Conservation (phyloP, 495 filamentous ascomycete genomes). For the Podospora appendiculata region DNA sequence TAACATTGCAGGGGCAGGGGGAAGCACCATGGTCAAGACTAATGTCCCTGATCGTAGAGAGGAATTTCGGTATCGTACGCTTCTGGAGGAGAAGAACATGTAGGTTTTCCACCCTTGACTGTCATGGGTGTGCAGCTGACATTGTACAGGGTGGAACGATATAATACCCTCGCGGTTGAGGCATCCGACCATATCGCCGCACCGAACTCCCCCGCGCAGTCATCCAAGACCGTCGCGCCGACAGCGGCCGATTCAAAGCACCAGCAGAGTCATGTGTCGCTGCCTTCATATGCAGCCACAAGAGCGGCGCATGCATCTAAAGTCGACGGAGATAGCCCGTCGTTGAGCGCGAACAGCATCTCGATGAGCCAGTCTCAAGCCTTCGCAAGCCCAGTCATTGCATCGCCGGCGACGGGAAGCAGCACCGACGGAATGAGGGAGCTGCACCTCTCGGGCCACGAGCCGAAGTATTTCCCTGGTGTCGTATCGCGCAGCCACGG, state of each 20-base stretch:
- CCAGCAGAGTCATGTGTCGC: constrained; percentile 7
- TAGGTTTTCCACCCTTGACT: constrained; percentile 30
- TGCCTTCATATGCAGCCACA: constrained; percentile 4
- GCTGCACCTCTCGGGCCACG: constrained; percentile 43
- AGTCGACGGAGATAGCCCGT: constrained; percentile 6
- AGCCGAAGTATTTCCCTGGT: constrained; percentile 67
- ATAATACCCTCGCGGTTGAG: constrained; percentile 11
- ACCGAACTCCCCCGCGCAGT: constrained; percentile 20
- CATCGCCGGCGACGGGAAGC: constrained; percentile 4
- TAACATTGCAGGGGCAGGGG: constrained; percentile 61
- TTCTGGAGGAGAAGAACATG: constrained; percentile 75
- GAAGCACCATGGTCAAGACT: constrained; percentile 88
- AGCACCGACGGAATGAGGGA: constrained; percentile 11
- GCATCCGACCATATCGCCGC: neutral
- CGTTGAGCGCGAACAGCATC: neutral
- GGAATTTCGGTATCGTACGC: constrained; percentile 77
- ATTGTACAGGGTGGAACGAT: constrained; percentile 22
- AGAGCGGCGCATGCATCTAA: constrained; percentile 10
- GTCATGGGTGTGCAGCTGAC: neutral
- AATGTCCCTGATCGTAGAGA: constrained; percentile 92
- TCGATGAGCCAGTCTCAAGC: constrained; percentile 11
- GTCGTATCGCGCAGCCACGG: constrained; percentile 54
- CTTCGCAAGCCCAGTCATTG: constrained; percentile 9
- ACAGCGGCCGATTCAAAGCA: constrained; percentile 5
- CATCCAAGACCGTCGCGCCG: constrained; percentile 17